Conservation (phyloP, 78 protist genomes). For the Monosiga brevicollis region DNA sequence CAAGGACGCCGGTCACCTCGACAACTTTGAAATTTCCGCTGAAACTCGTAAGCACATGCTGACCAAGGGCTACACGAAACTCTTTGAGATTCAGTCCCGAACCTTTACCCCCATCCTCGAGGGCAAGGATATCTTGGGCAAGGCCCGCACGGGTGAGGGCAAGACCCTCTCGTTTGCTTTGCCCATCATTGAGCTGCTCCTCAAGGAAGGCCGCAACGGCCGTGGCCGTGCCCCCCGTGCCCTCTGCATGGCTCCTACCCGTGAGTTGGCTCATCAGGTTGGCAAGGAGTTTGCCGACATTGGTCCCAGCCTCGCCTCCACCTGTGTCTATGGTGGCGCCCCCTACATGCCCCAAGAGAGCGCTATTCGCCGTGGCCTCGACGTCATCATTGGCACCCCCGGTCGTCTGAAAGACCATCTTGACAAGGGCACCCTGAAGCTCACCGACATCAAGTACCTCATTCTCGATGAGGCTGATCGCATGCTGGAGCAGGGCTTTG, state of each 20-base stretch:
- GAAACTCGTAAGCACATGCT: neutral
- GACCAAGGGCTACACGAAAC: neutral
- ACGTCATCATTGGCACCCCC: constrained; percentile 96
- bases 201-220: constrained; percentile 41
- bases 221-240: constrained; percentile 70
- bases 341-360: neutral
- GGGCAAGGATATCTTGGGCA: constrained; percentile 87
- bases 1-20: neutral
- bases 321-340: constrained; percentile 50
- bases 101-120: constrained; percentile 46
- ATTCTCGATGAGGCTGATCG: constrained; percentile 98
- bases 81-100: neutral
- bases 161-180: constrained; percentile 90
- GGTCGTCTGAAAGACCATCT: constrained; percentile 97
- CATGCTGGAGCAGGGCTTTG: constrained; percentile 79
- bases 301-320: neutral
- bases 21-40: neutral
- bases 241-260: constrained; percentile 68
- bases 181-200: constrained; percentile 77
- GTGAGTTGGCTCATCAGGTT: constrained; percentile 89
- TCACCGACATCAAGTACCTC: constrained; percentile 29
- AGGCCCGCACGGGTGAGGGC: constrained; percentile 92
- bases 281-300: constrained; percentile 61
- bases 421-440: constrained; percentile 1
- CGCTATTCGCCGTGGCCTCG: neutral